phyloP scores from a whole-genome alignment of 495 filamentous ascomycete genomes.

The Friedmanniomyces simplex region DNA sequence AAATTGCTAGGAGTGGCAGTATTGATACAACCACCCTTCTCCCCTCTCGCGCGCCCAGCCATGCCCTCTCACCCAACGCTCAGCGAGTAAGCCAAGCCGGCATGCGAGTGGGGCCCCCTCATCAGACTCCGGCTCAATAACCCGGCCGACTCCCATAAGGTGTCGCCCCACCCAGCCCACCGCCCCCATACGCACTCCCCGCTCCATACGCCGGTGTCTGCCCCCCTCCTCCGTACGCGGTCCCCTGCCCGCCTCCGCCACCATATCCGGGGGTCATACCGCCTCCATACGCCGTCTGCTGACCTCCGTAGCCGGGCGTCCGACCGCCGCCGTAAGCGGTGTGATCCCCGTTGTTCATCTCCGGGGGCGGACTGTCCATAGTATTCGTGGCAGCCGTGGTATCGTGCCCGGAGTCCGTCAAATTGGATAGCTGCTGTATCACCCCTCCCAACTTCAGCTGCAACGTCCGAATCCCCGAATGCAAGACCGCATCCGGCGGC shows the following conservation, averaged over 20 bases:
- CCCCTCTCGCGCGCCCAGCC: neutral
- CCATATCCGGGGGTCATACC: neutral
- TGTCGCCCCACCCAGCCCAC: slow-evolving; percentile 16
- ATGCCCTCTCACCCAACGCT: neutral
- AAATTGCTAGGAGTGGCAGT: no score
- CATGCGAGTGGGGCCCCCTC: neutral
- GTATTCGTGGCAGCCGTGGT: slow-evolving; percentile 37
- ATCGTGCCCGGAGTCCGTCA: slow-evolving; percentile 38
- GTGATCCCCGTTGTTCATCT: slow-evolving; percentile 19
- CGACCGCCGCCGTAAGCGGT: slow-evolving; percentile 14
- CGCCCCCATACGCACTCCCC: slow-evolving; percentile 13
- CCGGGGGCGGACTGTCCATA: slow-evolving; percentile 47
- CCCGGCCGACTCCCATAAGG: slow-evolving; percentile 17
- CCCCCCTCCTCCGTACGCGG: slow-evolving; percentile 4
- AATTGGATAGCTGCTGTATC: slow-evolving; percentile 55
- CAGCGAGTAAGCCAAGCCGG: no score
- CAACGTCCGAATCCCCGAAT: slow-evolving; percentile 78
- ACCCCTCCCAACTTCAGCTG: slow-evolving; percentile 81
- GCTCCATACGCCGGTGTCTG: slow-evolving; percentile 15
- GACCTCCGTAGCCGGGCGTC: slow-evolving; percentile 4
- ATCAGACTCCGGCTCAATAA: neutral
- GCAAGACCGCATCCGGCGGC: slow-evolving; percentile 74
- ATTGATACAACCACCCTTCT: neutral
- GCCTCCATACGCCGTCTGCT: slow-evolving; percentile 18
- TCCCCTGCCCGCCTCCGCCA: neutral